phyloP scores from a whole-genome alignment of 2,329 filamentous ascomycete genomes.

The Alternaria arbusti region DNA sequence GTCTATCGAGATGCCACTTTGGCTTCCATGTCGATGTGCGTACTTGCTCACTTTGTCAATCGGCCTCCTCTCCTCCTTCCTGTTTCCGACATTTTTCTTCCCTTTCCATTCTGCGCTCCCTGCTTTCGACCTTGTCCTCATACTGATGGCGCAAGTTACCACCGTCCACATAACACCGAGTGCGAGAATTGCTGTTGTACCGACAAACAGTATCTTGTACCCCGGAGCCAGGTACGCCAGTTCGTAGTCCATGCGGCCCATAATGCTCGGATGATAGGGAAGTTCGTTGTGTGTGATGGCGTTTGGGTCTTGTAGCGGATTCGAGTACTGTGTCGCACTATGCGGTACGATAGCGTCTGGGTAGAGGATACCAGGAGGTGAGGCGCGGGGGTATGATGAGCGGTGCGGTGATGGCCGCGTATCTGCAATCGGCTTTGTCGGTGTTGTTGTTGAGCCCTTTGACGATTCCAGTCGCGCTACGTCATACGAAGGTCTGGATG shows the following conservation, averaged over 20 bases:
- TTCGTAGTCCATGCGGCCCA: constrained; percentile 4
- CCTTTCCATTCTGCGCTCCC: not conserved
- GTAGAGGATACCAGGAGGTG: constrained; percentile 14
- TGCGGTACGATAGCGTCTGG: constrained; percentile 11
- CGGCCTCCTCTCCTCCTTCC: constrained; percentile 8
- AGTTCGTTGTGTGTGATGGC: not conserved
- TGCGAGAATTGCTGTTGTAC: constrained; percentile 2
- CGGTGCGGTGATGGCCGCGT: not conserved
- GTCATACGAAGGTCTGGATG: not conserved
- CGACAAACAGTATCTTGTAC: constrained; percentile 1
- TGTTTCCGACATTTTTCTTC: not conserved
- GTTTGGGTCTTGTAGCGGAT: not conserved
- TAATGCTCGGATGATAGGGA: not conserved
- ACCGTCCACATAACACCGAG: constrained; percentile 12
- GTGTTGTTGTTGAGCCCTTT: not conserved
- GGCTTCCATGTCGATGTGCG: not conserved
- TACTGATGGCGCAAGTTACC: constrained; percentile 16
- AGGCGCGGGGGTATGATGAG: constrained; percentile 9
- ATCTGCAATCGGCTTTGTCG: not conserved
- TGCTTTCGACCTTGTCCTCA: not conserved
- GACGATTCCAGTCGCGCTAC: not conserved
- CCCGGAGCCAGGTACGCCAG: constrained; percentile 11
- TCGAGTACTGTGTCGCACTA: not conserved
- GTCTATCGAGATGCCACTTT: not conserved
- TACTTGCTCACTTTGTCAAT: constrained; percentile 24